These are phyloP conservation scores for Leccinum rimulosum DNA, from an alignment of 768 basidiomycete genomes.

Conservation along the genomic window DNA sequence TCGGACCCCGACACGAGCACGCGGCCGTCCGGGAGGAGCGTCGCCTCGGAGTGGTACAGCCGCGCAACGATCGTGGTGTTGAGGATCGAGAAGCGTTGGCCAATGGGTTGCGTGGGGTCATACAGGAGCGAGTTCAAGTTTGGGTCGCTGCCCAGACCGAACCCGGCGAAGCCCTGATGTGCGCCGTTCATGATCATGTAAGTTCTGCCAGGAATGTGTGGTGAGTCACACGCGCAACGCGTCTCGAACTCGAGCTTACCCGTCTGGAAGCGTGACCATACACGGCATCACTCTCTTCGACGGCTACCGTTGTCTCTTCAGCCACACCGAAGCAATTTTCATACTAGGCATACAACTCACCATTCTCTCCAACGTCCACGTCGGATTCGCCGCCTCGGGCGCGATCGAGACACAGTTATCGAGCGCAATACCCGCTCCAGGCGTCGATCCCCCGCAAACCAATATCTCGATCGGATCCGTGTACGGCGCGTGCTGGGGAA, in stretches of 20 bases:
- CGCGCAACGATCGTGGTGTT: conserved; percentile 69
- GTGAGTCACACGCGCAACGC: too few species aligned
- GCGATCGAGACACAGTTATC: conserved; percentile 72
- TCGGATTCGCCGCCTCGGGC: conserved; percentile 59
- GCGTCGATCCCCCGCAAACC: conserved; percentile 76
- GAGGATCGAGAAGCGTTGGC: conserved; percentile 64
- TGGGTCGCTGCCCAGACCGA: conserved; percentile 64
- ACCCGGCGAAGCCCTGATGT: too few species aligned
- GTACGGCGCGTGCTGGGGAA: conserved; percentile 73
- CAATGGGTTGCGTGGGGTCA: conserved; percentile 58
- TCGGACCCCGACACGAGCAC: conserved; percentile 77
- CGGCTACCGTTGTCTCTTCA: too few species aligned
- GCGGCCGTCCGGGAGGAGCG: conserved; percentile 71
- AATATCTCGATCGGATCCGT: conserved; percentile 68
- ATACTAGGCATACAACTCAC: too few species aligned
- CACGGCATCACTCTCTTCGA: conserved; percentile 75
- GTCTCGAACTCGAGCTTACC: too few species aligned
- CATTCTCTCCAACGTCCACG: conserved; percentile 79
- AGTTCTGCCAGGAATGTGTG: too few species aligned
- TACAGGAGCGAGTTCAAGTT: conserved; percentile 72
- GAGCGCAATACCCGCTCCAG: conserved; percentile 45
- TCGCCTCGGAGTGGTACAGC: conserved; percentile 76
- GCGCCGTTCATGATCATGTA: too few species aligned
- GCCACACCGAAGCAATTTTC: too few species aligned
- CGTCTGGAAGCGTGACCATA: too few species aligned